Conservation (phyloP, 1,284 basidiomycete genomes). For the Trametes hirsuta region DNA sequence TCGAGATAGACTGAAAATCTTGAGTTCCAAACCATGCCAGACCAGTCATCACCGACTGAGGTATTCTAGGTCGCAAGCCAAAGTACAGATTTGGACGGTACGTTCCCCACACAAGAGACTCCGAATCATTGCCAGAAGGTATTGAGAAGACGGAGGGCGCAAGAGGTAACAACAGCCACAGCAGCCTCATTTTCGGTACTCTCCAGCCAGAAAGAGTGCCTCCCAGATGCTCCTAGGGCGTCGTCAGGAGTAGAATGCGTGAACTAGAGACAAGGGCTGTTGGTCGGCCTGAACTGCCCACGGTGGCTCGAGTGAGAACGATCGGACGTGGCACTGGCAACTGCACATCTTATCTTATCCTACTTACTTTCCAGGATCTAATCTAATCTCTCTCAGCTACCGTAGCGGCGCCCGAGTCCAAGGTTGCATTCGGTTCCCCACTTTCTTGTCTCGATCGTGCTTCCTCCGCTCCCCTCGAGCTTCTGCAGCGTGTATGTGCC, state of each 20-base stretch:
- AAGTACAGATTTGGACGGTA: slow-evolving; percentile 95
- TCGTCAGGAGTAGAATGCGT: background rate
- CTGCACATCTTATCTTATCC: slow-evolving; percentile 19
- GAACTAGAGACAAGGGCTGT: background rate
- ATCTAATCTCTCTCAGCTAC: background rate
- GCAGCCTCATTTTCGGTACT: slow-evolving; percentile 31
- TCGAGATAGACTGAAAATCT: slow-evolving; percentile 71
- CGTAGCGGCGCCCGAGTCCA: no score
- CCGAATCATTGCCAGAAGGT: slow-evolving; percentile 45
- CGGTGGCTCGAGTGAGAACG: slow-evolving; percentile 5
- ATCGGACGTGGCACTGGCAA: slow-evolving; percentile 24
- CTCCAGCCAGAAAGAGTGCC: background rate
- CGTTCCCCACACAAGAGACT: slow-evolving; percentile 85
- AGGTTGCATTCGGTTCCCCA: no score
- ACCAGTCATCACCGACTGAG: slow-evolving; percentile 88
- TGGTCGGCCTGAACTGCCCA: background rate
- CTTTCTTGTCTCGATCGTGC: no score
- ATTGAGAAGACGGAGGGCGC: slow-evolving; percentile 30
- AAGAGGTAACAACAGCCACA: slow-evolving; percentile 36
- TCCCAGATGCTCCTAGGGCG: background rate
- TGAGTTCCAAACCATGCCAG: slow-evolving; percentile 91
- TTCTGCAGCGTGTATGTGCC: background rate
- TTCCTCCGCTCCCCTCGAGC: no score
- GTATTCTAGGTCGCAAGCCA: slow-evolving; percentile 82
- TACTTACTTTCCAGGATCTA: background rate